Percentiles rank a stretch among this genome's conserved stretches.
Evolutionary conservation across 495 filamentous ascomycete genomes (phyloP).

Genomic region (Daldinia bambusicola): DNA sequence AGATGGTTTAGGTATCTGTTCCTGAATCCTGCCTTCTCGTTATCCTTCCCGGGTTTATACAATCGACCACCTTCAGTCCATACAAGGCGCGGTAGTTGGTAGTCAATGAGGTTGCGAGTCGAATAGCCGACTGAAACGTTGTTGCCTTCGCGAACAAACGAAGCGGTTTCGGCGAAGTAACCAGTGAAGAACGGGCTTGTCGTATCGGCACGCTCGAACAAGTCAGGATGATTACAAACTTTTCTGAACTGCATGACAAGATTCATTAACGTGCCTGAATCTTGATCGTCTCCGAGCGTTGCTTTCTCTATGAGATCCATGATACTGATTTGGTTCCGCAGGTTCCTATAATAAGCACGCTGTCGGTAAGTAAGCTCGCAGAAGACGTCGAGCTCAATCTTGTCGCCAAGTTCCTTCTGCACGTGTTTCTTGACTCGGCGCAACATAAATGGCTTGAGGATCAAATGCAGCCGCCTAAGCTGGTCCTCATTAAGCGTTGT

Average conservation of each 20-base stretch:
- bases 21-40: slow-evolving; percentile 78
- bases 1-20: slow-evolving; percentile 76
- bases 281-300: slow-evolving; percentile 90
- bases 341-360: slow-evolving; percentile 88
- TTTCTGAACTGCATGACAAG: slow-evolving; percentile 99
- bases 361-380: slow-evolving; percentile 98
- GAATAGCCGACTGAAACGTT: slow-evolving; percentile 87
- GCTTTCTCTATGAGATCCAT: slow-evolving; percentile 99
- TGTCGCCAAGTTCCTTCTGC: slow-evolving; percentile 97
- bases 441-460: slow-evolving; percentile 99
- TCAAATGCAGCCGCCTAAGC: slow-evolving; percentile 96
- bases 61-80: slow-evolving; percentile 80
- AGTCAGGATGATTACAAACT: slow-evolving; percentile 97
- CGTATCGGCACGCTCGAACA: slow-evolving; percentile 94
- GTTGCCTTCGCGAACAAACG: slow-evolving; percentile 88
- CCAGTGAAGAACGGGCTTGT: slow-evolving; percentile 83
- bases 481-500: slow-evolving; percentile 99
- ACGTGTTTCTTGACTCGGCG: slow-evolving; percentile 99
- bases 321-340: slow-evolving; percentile 96
- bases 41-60: slow-evolving; percentile 78
- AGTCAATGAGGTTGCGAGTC: slow-evolving; percentile 85
- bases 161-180: slow-evolving; percentile 91
- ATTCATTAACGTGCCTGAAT: slow-evolving; percentile 97
- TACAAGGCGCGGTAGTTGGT: slow-evolving; percentile 80
- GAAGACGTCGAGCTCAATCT: slow-evolving; percentile 96